Percentiles rank a stretch among this genome's conserved stretches.
Conservation (phyloP, 1,139 yeast species). For the Saccharomyces hybrid region DNA sequence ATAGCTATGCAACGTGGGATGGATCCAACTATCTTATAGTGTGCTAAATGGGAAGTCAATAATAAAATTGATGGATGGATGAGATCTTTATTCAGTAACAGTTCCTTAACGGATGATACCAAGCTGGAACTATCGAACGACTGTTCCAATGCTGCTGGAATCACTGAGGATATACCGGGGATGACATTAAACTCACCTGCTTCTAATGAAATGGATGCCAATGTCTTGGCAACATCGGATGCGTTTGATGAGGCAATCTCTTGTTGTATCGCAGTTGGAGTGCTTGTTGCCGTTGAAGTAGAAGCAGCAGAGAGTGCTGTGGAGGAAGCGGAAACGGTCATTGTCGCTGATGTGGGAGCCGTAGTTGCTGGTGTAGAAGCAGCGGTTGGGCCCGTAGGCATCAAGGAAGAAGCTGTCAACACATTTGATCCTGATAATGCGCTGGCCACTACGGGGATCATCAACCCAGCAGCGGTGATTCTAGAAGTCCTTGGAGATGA, state of each 20-base stretch:
- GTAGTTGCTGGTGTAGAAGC: slow-evolving; percentile 2
- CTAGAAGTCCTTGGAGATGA: slow-evolving; percentile 28
- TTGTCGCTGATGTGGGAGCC: slow-evolving; percentile 6
- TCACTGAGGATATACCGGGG: slow-evolving; percentile 30
- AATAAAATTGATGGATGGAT: slow-evolving; percentile 84
- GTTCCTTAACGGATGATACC: slow-evolving; percentile 28
- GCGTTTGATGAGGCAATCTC: slow-evolving; percentile 7
- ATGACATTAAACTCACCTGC: slow-evolving; percentile 23
- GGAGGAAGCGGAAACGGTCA: slow-evolving; percentile 6
- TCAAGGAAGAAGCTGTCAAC: slow-evolving; percentile 18
- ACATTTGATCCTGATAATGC: slow-evolving; percentile 21
- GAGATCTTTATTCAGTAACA: slow-evolving; percentile 37
- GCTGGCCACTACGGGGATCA: slow-evolving; percentile 28
- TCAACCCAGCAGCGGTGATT: slow-evolving; percentile 32
- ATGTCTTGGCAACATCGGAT: slow-evolving; percentile 22
- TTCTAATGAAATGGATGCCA: slow-evolving; percentile 26
- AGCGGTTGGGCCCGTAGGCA: neutral
- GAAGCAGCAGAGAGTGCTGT: slow-evolving; percentile 8
- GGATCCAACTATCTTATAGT: slow-evolving; percentile 84
- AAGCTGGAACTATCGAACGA: slow-evolving; percentile 23
- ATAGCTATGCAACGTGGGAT: slow-evolving; percentile 76
- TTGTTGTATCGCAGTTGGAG: neutral
- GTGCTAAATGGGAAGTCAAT: slow-evolving; percentile 72
- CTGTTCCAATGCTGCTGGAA: slow-evolving; percentile 26
- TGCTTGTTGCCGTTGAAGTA: slow-evolving; percentile 5